These are phyloP conservation scores for Dendrothele bispora DNA, from an alignment of 768 basidiomycete genomes.

Conservation along the genomic window DNA sequence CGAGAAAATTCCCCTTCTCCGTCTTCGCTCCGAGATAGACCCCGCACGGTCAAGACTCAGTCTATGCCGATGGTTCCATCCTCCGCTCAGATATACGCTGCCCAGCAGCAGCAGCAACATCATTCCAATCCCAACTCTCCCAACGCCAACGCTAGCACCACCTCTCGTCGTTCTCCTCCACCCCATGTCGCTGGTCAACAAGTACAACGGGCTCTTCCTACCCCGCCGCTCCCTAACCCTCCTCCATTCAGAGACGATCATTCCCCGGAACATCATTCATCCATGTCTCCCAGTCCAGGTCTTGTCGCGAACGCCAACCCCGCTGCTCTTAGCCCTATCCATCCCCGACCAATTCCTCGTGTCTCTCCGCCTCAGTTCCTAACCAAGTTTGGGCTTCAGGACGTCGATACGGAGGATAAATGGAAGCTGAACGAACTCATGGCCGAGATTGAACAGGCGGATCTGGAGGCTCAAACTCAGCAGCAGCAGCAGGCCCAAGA, in stretches of 20 bases:
- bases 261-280: conserved; percentile 30
- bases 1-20: conserved; percentile 52
- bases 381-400: conserved; percentile 50
- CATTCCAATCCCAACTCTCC: conserved; percentile 48
- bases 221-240: conserved; percentile 43
- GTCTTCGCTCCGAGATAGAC: conserved; percentile 47
- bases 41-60: conserved; percentile 57
- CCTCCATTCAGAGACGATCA: conserved; percentile 28
- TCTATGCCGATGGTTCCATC: conserved; percentile 64
- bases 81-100: conserved; percentile 50
- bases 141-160: conserved; percentile 43
- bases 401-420: conserved; percentile 52
- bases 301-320: conserved; percentile 4
- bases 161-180: conserved; percentile 41
- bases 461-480: too few relatives aligned
- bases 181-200: conserved; percentile 22
- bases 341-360: conserved; percentile 65
- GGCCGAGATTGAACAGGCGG: conserved; percentile 72
- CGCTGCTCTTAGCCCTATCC: conserved; percentile 3
- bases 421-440: conserved; percentile 71
- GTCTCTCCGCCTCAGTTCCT: conserved; percentile 56
- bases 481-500: conserved; percentile 58
- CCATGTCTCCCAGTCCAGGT: conserved; percentile 30
- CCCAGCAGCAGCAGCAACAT: conserved; percentile 46
- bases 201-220: conserved; percentile 38